Percentiles rank a stretch among this genome's conserved stretches.
Conservation (phyloP, 345 rosid genomes). For the Gossypium stocksii region DNA sequence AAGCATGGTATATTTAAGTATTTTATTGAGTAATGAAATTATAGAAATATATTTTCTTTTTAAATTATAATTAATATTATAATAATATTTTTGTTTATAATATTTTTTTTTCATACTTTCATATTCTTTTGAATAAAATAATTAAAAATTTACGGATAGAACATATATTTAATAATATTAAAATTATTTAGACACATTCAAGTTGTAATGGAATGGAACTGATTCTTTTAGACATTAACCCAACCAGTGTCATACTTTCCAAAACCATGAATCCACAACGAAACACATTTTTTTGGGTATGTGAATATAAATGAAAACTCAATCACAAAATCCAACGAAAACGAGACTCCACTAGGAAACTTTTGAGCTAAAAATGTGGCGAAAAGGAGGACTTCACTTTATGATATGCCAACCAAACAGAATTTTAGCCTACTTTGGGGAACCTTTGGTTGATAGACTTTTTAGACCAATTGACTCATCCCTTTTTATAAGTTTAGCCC, state of each 20-base stretch:
- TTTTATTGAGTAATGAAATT: too few relatives aligned
- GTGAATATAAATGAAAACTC: too few relatives aligned
- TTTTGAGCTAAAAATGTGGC: slow-evolving; percentile 13
- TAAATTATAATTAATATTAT: too few relatives aligned
- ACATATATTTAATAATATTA: too few relatives aligned
- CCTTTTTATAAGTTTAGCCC: neutral
- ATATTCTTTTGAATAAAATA: too few relatives aligned
- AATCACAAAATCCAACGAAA: too few relatives aligned
- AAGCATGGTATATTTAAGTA: too few relatives aligned
- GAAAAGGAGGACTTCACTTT: neutral
- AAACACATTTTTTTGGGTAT: too few relatives aligned
- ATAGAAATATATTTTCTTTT: too few relatives aligned
- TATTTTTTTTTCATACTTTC: too few relatives aligned
- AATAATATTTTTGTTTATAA: too few relatives aligned
- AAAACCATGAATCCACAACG: neutral
- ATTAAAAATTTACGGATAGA: too few relatives aligned
- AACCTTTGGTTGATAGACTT: neutral
- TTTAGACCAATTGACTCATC: neutral
- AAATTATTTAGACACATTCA: neutral
- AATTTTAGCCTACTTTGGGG: neutral
- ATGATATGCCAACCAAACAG: neutral
- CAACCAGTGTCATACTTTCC: neutral
- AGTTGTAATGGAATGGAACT: neutral
- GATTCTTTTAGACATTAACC: neutral
- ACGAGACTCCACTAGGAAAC: neutral